These are phyloP conservation scores for Xerocomus amazonicus DNA, from an alignment of 1,284 basidiomycete genomes.

Conservation along the genomic window DNA sequence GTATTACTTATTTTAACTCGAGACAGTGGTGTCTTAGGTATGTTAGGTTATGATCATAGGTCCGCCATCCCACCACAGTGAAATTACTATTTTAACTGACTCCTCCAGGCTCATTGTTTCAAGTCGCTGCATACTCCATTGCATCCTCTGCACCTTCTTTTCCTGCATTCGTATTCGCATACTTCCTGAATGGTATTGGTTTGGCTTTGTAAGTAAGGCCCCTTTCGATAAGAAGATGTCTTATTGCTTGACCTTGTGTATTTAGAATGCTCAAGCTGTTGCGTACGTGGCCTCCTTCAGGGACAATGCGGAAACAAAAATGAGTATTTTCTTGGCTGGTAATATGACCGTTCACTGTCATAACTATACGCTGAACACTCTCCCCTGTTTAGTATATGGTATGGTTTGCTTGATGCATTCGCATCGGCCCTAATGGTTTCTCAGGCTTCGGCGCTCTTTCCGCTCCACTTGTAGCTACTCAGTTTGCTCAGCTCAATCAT, in stretches of 20 bases:
- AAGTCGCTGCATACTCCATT: slow-evolving; percentile 47
- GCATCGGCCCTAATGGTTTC: slow-evolving; percentile 1
- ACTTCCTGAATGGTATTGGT: slow-evolving; percentile 59
- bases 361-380: no score
- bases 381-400: slow-evolving; percentile 24
- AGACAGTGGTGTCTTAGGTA: background rate
- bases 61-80: slow-evolving; percentile 12
- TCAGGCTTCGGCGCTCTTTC: slow-evolving; percentile 54
- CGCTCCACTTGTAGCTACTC: slow-evolving; percentile 59
- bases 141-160: slow-evolving; percentile 58
- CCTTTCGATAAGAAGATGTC: background rate
- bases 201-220: slow-evolving; percentile 34
- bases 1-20: background rate
- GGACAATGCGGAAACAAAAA: slow-evolving; percentile 23
- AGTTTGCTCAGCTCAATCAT: slow-evolving; percentile 46
- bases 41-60: slow-evolving; percentile 26
- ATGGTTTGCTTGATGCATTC: background rate
- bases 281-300: slow-evolving; percentile 25
- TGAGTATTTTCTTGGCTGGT: slow-evolving; percentile 26
- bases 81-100: background rate
- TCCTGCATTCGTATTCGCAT: slow-evolving; percentile 55
- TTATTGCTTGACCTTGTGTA: background rate
- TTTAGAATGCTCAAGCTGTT: slow-evolving; percentile 29
- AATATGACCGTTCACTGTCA: background rate
- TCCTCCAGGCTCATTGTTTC: slow-evolving; percentile 29